Percentiles rank a stretch among this genome's conserved stretches.
phyloP scores from a whole-genome alignment of 2,329 filamentous ascomycete species.

The Magnaporthiopsis rhizophila region DNA sequence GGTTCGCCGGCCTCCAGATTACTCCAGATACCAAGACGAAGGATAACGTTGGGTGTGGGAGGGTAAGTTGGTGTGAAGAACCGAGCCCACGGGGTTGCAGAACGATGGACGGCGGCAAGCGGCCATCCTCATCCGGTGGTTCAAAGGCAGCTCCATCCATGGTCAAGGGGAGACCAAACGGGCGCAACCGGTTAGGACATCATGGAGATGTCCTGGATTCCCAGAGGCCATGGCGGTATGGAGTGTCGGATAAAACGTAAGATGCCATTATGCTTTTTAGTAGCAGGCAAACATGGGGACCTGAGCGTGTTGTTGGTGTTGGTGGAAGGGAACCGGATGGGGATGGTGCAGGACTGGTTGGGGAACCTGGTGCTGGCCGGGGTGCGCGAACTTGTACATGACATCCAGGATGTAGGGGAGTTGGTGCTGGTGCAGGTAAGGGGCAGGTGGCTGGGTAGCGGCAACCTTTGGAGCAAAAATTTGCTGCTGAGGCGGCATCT shows the following conservation, averaged over 20 bases:
- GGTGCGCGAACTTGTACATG: slow-evolving; percentile 5
- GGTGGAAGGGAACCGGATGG: slow-evolving; percentile 5
- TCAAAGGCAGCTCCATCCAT: neutral
- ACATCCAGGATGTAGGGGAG: slow-evolving; percentile 4
- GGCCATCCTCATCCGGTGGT: neutral
- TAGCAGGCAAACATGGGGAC: slow-evolving; percentile 8
- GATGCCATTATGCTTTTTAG: neutral
- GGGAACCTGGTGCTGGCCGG: slow-evolving; percentile 1
- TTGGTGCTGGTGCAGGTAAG: slow-evolving; percentile 1
- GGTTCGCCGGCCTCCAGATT: neutral
- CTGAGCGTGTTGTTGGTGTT: slow-evolving; percentile 2
- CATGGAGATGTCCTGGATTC: neutral
- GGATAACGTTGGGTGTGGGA: neutral
- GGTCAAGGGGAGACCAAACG: neutral
- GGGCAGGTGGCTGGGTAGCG: neutral
- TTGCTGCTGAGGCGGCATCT: neutral
- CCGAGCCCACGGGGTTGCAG: neutral
- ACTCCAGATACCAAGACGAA: neutral
- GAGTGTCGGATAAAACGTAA: neutral
- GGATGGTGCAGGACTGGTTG: slow-evolving; percentile 5
- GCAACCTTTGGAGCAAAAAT: neutral
- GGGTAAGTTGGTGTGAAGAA: neutral
- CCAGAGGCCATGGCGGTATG: neutral
- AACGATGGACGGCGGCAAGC: neutral
- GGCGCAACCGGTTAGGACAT: neutral